Percentiles rank a stretch among this genome's conserved stretches.
Conservation (phyloP, 495 filamentous ascomycete species). For the Podospora sp. region DNA sequence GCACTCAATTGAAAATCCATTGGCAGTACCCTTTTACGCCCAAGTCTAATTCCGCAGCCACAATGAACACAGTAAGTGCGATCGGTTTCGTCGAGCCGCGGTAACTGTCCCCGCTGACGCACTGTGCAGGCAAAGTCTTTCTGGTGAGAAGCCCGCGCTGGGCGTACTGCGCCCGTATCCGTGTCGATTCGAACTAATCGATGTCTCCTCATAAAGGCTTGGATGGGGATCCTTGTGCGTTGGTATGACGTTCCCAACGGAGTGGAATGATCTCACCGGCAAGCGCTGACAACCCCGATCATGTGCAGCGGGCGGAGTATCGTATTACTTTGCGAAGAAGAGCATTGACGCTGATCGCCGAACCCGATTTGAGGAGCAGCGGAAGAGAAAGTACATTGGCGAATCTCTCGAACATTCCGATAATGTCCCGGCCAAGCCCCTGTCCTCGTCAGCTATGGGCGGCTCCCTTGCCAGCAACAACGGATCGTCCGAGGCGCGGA, state of each 20-base stretch:
- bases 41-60: background rate
- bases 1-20: background rate
- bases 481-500: constrained; percentile 36
- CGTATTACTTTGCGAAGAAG: constrained; percentile 95
- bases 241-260: constrained; percentile 52
- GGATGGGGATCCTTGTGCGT: constrained; percentile 87
- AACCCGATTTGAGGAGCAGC: constrained; percentile 66
- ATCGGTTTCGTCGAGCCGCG: background rate
- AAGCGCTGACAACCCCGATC: constrained; percentile 28
- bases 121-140: constrained; percentile 60
- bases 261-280: background rate
- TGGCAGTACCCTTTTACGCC: background rate
- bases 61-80: constrained; percentile 35
- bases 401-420: constrained; percentile 60
- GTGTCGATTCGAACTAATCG: constrained; percentile 17
- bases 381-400: constrained; percentile 63
- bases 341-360: constrained; percentile 88
- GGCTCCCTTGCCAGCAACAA: constrained; percentile 34
- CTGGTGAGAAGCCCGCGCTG: constrained; percentile 47
- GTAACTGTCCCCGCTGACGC: background rate
- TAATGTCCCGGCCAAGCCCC: constrained; percentile 35
- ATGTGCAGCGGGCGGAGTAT: constrained; percentile 70
- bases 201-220: constrained; percentile 51
- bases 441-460: constrained; percentile 45
- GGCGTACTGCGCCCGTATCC: background rate